These are phyloP conservation scores for Apiospora sp. DNA, from an alignment of 2,329 filamentous ascomycete species.

Conservation along the genomic window DNA sequence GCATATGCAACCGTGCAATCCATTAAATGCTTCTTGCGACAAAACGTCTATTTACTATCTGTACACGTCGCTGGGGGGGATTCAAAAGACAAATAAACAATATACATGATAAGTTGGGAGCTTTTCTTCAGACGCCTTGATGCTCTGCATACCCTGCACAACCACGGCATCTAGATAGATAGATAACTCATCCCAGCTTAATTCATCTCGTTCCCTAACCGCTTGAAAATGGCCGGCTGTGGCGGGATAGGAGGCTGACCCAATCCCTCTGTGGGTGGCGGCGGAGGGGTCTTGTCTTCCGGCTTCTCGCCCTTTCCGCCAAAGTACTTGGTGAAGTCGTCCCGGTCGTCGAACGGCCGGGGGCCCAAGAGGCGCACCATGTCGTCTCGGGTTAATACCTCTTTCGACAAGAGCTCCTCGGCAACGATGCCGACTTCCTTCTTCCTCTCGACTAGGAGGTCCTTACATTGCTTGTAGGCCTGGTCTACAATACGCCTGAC, in stretches of 20 bases:
- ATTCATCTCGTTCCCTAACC: constrained; percentile 26
- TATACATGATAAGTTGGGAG: constrained; percentile 41
- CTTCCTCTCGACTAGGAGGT: constrained; percentile 86
- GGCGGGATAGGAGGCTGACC: constrained; percentile 45
- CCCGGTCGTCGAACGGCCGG: constrained; percentile 82
- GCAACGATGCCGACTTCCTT: constrained; percentile 87
- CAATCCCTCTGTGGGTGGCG: constrained; percentile 56
- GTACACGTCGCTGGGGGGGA: constrained; percentile 26
- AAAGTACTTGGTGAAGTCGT: constrained; percentile 97
- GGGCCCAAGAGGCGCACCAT: constrained; percentile 88
- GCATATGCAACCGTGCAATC: neutral
- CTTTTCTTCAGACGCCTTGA: constrained; percentile 31
- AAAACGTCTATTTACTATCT: constrained; percentile 31
- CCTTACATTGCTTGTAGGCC: constrained; percentile 89
- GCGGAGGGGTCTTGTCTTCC: constrained; percentile 66
- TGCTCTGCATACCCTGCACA: constrained; percentile 1
- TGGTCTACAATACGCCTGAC: constrained; percentile 91
- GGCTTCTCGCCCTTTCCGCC: constrained; percentile 54
- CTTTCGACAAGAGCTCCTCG: constrained; percentile 91
- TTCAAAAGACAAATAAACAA: constrained; percentile 29
- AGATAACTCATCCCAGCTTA: neutral
- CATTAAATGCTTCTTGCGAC: constrained; percentile 4
- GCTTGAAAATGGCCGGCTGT: constrained; percentile 39
- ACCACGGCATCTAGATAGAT: neutral
- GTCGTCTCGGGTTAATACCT: constrained; percentile 90